phyloP scores from a whole-genome alignment of 148 eudicot species.

The Persicaria tinctoria region DNA sequence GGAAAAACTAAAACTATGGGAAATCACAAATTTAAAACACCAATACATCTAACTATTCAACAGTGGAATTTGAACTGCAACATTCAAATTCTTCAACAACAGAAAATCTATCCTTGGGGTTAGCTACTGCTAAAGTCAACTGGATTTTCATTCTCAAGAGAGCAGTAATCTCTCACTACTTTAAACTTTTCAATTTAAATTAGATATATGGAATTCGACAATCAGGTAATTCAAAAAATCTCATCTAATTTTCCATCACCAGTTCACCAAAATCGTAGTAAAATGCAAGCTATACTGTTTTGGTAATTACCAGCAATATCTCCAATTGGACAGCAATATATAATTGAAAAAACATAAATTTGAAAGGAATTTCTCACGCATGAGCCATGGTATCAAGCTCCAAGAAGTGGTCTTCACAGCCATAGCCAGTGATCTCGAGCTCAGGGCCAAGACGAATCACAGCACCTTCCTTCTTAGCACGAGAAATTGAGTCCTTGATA shows the following conservation, averaged over 20 bases:
- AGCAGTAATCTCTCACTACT: neutral
- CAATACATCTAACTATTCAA: neutral
- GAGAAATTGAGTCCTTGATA: constrained; percentile 60
- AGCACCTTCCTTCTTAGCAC: constrained; percentile 67
- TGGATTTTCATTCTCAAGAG: neutral
- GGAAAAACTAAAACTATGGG: neutral
- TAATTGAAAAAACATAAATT: neutral
- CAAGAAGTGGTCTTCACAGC: constrained; percentile 91
- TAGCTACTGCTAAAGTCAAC: neutral
- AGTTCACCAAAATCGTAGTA: no score
- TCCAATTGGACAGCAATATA: neutral
- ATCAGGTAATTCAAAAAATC: no score
- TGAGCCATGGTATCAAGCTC: constrained; percentile 86
- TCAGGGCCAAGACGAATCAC: constrained; percentile 91
- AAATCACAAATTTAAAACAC: neutral
- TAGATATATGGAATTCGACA: no score
- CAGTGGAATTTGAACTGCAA: neutral
- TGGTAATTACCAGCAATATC: neutral
- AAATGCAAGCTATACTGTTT: neutral
- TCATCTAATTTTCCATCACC: no score
- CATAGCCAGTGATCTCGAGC: constrained; percentile 94
- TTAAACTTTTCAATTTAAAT: neutral
- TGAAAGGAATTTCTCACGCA: constrained; percentile 32
- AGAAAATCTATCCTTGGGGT: neutral
- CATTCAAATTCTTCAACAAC: neutral